These are phyloP conservation scores for Yarrowia deformans DNA, from an alignment of 805 yeast genomes.

Conservation along the genomic window DNA sequence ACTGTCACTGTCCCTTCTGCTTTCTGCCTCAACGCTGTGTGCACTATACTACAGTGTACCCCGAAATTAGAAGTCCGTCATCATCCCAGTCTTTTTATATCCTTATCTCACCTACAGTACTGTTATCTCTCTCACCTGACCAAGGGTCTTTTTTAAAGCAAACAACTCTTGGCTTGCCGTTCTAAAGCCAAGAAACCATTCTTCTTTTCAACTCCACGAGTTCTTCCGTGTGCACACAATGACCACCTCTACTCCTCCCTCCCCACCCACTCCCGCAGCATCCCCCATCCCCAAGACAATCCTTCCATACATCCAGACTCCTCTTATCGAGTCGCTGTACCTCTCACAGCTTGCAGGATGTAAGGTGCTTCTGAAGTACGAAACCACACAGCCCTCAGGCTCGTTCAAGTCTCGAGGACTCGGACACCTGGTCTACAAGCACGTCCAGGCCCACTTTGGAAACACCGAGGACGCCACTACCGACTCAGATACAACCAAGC, in stretches of 20 bases:
- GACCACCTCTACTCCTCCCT: conserved; percentile 33
- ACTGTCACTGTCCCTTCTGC: background rate
- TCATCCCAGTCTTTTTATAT: conserved; percentile 3
- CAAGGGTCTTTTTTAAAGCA: background rate
- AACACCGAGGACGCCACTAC: conserved; percentile 43
- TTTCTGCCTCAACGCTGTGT: conserved; percentile 21
- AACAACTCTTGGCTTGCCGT: background rate
- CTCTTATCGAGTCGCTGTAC: conserved; percentile 74
- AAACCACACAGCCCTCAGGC: conserved; percentile 87
- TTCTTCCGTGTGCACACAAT: conserved; percentile 24
- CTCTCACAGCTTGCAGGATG: conserved; percentile 75
- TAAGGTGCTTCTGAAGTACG: conserved; percentile 79
- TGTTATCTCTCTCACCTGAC: conserved; percentile 18
- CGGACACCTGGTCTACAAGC: conserved; percentile 75
- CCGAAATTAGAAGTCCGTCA: background rate
- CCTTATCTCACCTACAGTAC: conserved; percentile 14
- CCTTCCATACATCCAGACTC: conserved; percentile 62
- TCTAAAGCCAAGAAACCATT: too few species aligned
- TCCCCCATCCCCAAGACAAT: conserved; percentile 35
- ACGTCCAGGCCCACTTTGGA: conserved; percentile 59
- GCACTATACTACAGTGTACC: conserved; percentile 11
- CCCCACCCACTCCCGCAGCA: conserved; percentile 12
- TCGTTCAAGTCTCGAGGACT: conserved; percentile 95
- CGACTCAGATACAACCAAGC: conserved; percentile 27
- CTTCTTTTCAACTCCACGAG: conserved; percentile 6